phyloP scores from a whole-genome alignment of 768 basidiomycete genomes.

The Suillus subaureus region DNA sequence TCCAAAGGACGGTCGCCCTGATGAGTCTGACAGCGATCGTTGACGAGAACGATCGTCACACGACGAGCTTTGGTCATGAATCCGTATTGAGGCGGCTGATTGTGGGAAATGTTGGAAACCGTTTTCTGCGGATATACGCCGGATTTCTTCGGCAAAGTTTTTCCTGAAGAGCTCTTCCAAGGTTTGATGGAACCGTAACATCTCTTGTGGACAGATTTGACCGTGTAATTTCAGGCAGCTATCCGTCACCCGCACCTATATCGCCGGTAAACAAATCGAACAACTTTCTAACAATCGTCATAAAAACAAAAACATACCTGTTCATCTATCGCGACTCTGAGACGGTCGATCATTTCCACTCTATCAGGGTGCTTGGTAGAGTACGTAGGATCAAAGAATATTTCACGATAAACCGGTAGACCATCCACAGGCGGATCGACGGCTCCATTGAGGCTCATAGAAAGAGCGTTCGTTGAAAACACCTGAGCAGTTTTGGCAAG shows the following conservation, averaged over 20 bases:
- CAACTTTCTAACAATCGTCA: background rate
- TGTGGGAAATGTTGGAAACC: conserved; percentile 52
- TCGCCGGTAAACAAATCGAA: conserved; percentile 7
- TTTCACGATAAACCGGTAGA: conserved; percentile 74
- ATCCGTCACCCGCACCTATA: conserved; percentile 77
- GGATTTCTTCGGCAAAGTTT: conserved; percentile 83
- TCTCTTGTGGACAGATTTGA: conserved; percentile 80
- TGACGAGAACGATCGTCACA: conserved; percentile 51
- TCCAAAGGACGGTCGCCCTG: conserved; percentile 46
- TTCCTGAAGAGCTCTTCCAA: conserved; percentile 84
- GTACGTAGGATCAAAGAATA: conserved; percentile 77
- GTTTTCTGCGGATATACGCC: conserved; percentile 63
- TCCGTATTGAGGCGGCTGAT: conserved; percentile 36
- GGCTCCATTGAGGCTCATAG: conserved; percentile 84
- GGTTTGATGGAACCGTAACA: conserved; percentile 91
- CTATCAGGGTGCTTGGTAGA: conserved; percentile 68
- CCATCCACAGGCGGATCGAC: conserved; percentile 82
- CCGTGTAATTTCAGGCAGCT: conserved; percentile 84
- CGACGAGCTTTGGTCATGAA: conserved; percentile 48
- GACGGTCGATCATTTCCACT: conserved; percentile 67
- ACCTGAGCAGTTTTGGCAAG: conserved; percentile 74
- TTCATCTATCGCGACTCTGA: conserved; percentile 77
- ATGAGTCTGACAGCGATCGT: conserved; percentile 48
- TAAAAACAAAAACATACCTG: conserved; percentile 53
- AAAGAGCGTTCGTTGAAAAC: conserved; percentile 77